Conservation (phyloP, 495 filamentous ascomycete genomes). For the Stereocaulon alpinum region DNA sequence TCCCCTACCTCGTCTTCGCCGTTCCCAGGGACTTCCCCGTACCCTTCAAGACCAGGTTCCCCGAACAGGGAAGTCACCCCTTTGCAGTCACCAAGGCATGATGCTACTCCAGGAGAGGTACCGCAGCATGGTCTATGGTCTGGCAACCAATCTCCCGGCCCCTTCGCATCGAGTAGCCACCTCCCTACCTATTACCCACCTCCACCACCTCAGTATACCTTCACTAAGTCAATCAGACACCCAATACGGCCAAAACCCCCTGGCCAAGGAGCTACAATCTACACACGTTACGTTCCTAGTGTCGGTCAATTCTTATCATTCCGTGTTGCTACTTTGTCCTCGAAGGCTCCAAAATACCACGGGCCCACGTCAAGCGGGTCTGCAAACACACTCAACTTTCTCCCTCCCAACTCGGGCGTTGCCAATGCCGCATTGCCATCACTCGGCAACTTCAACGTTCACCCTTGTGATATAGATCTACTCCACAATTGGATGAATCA, state of each 20-base stretch:
- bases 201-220: slow-evolving; percentile 66
- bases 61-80: slow-evolving; percentile 42
- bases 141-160: slow-evolving; percentile 39
- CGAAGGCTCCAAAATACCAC: slow-evolving; percentile 24
- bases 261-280: slow-evolving; percentile 79
- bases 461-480: slow-evolving; percentile 56
- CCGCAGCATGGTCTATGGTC: slow-evolving; percentile 29
- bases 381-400: slow-evolving; percentile 21
- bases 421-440: slow-evolving; percentile 27
- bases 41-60: slow-evolving; percentile 47
- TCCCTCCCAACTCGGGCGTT: slow-evolving; percentile 25
- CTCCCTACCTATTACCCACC: slow-evolving; percentile 87
- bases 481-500: slow-evolving; percentile 86
- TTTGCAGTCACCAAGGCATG: slow-evolving; percentile 17
- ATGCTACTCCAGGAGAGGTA: slow-evolving; percentile 24
- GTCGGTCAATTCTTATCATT: slow-evolving; percentile 81
- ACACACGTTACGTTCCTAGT: slow-evolving; percentile 75
- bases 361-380: slow-evolving; percentile 23
- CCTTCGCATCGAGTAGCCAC: slow-evolving; percentile 68
- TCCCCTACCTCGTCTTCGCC: slow-evolving; percentile 49
- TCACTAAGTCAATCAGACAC: slow-evolving; percentile 71
- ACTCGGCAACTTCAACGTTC: slow-evolving; percentile 27
- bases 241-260: slow-evolving; percentile 84
- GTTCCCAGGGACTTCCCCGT: slow-evolving; percentile 47
- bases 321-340: slow-evolving; percentile 51